phyloP scores from a whole-genome alignment of 2,329 filamentous ascomycete genomes.

The Gnomoniopsis sp. region DNA sequence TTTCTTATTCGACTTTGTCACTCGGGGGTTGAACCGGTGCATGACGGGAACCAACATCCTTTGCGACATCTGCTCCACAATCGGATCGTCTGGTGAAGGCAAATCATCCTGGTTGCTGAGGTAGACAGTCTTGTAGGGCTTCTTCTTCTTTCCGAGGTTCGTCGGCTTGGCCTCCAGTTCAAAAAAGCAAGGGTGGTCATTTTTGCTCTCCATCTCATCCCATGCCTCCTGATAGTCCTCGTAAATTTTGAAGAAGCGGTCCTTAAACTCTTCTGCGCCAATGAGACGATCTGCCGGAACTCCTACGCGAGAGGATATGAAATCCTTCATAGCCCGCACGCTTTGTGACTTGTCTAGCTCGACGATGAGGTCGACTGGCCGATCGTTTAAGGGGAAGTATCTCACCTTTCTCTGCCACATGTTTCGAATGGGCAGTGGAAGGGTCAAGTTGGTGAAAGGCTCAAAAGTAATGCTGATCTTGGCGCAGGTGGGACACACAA shows the following conservation, averaged over 20 bases:
- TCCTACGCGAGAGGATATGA: slow-evolving; percentile 64
- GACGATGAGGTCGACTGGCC: slow-evolving; percentile 68
- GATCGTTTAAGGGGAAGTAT: slow-evolving; percentile 73
- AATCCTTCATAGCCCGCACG: slow-evolving; percentile 66
- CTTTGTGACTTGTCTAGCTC: slow-evolving; percentile 76
- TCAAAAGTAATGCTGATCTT: slow-evolving; percentile 99
- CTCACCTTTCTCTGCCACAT: slow-evolving; percentile 73
- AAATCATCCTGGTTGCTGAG: slow-evolving; percentile 42
- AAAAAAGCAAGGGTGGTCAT: slow-evolving; percentile 65
- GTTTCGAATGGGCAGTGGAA: slow-evolving; percentile 85
- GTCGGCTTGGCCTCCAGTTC: slow-evolving; percentile 78
- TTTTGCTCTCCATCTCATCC: slow-evolving; percentile 64
- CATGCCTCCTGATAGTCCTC: slow-evolving; percentile 65
- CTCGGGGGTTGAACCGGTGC: slow-evolving; percentile 46
- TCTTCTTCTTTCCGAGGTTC: slow-evolving; percentile 59
- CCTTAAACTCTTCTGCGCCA: slow-evolving; percentile 76
- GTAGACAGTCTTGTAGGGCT: not conserved
- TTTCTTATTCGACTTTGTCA: slow-evolving; percentile 2
- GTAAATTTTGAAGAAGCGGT: slow-evolving; percentile 84
- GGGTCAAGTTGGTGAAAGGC: slow-evolving; percentile 89
- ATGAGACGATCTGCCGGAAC: slow-evolving; percentile 67
- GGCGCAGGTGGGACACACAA: slow-evolving; percentile 84
- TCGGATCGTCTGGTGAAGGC: slow-evolving; percentile 54
- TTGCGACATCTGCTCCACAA: slow-evolving; percentile 60
- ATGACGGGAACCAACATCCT: slow-evolving; percentile 68